Base-by-base conservation (phyloP, 2,329 filamentous ascomycete genomes). In the Trichophyton verrucosum region DNA sequence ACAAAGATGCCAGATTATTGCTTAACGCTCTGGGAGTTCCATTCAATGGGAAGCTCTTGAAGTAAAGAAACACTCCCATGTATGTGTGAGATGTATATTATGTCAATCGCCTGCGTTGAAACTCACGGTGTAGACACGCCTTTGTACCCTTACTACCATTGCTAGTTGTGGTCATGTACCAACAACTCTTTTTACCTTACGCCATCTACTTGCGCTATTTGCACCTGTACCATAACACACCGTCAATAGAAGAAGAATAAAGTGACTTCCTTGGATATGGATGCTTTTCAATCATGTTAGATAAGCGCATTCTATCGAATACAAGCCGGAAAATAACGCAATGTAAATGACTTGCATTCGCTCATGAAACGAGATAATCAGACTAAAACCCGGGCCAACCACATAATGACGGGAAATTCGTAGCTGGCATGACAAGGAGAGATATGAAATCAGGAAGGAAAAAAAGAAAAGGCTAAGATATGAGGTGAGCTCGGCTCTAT, bases 1-100 rank as follows among this genome's bases (percentile, higher is more conserved):
- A 96, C 73, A 85, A 86, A 68, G 91, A 96, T 68, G 91, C 88
- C 6, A 83, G 89, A 66, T 76, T 96, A 62, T 80, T 96, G 59
- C 78, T 91, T 61, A 81, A 82, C 68, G 78, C 86, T 11, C 76
- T 91, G 63, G 89, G 89, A 36, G 75, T 94, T 64, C 91, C 91
- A 0, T 96, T 96, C 73, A 83, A 88, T 68, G 90, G 90, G 68
- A 89, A 91, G 73, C 76, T 86, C 58, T 72, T 81, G 60, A 75
- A 83, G 63, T 83, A 77, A 65, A 33, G 33, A 38, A 38, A 11
- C 33, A 38, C 33, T 38, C 33, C 5, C n/a, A 8, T n/a, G n/a
- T 36, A 27, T 13, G n/a, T 17, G 13, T 15, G 51, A 36, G 51
- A 33, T 55, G 51, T 55, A 55, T 55, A 55, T 38, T 55, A 55